phyloP scores from a whole-genome alignment of 768 basidiomycete genomes.

The Imleria badia region DNA sequence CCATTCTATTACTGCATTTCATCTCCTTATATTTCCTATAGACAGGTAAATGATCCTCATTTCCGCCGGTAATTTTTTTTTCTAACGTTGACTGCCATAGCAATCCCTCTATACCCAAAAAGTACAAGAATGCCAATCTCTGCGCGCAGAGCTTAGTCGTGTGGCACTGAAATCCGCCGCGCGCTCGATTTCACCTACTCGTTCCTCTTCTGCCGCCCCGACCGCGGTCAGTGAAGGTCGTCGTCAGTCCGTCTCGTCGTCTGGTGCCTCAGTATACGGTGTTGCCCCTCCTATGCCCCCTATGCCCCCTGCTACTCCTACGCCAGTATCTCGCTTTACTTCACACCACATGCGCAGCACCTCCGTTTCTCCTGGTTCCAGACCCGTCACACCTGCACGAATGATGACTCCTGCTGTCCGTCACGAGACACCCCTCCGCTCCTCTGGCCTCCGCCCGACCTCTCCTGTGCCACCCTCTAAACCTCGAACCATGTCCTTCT shows the following conservation, averaged over 20 bases:
- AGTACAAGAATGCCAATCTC: slow-evolving; percentile 67
- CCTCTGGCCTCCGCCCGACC: slow-evolving; percentile 29
- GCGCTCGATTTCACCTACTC: slow-evolving; percentile 23
- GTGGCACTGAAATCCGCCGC: slow-evolving; percentile 36
- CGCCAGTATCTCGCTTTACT: slow-evolving; percentile 52
- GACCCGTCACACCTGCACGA: slow-evolving; percentile 36
- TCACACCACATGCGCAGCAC: slow-evolving; percentile 57
- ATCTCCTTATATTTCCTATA: slow-evolving; percentile 31
- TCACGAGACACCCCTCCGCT: slow-evolving; percentile 32
- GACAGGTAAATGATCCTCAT: slow-evolving; percentile 53
- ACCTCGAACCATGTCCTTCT: slow-evolving; percentile 49
- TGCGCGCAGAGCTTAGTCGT: slow-evolving; percentile 65
- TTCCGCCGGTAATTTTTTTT: slow-evolving; percentile 1
- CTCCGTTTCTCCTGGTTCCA: slow-evolving; percentile 41
- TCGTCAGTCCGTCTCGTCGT: slow-evolving; percentile 33
- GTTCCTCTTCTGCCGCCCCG: slow-evolving; percentile 30
- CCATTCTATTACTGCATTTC: slow-evolving; percentile 9
- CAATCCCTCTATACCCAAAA: slow-evolving; percentile 62
- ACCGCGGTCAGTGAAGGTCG: slow-evolving; percentile 20
- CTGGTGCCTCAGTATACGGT: slow-evolving; percentile 36
- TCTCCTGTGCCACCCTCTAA: slow-evolving; percentile 38
- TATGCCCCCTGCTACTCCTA: slow-evolving; percentile 43
- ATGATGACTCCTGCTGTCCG: slow-evolving; percentile 27
- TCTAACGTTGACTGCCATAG: slow-evolving; percentile 36
- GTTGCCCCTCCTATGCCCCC: slow-evolving; percentile 34